Conservation (phyloP, 2,329 filamentous ascomycete genomes). For the Alternaria brassicicola region DNA sequence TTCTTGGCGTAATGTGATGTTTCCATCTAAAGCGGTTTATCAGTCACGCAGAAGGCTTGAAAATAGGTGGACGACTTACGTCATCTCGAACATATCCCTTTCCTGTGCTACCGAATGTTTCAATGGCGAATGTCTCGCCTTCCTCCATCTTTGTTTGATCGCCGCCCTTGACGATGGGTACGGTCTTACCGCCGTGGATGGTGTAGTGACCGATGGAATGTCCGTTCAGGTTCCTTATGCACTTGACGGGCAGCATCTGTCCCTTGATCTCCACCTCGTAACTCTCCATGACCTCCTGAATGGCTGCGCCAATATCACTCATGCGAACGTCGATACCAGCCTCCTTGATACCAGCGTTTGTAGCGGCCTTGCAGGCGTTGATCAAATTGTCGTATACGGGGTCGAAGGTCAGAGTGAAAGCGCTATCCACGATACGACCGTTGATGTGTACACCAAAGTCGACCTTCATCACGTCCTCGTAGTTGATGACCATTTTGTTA, state of each 20-base stretch:
- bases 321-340: conserved; percentile 92
- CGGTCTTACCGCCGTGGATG: conserved; percentile 91
- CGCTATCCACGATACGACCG: conserved; percentile 72
- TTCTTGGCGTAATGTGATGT: conserved; percentile 85
- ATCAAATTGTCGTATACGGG: conserved; percentile 72
- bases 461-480: conserved; percentile 75
- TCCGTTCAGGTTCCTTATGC: conserved; percentile 84
- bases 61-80: conserved; percentile 52
- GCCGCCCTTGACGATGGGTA: conserved; percentile 88
- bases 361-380: conserved; percentile 70
- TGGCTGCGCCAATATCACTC: conserved; percentile 79
- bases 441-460: conserved; percentile 76
- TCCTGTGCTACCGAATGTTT: conserved; percentile 93
- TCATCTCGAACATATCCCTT: conserved; percentile 88
- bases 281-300: conserved; percentile 92
- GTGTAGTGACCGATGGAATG: conserved; percentile 89
- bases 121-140: conserved; percentile 92
- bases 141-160: conserved; percentile 98
- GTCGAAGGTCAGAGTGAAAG: conserved; percentile 72
- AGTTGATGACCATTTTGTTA: conserved; percentile 73
- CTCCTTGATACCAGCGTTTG: conserved; percentile 79
- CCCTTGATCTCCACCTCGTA: conserved; percentile 87
- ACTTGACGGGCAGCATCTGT: conserved; percentile 78
- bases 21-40: conserved; percentile 62
- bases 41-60: background rate